phyloP scores from a whole-genome alignment of 306 rosid species.

The Cicer yamashitae region DNA sequence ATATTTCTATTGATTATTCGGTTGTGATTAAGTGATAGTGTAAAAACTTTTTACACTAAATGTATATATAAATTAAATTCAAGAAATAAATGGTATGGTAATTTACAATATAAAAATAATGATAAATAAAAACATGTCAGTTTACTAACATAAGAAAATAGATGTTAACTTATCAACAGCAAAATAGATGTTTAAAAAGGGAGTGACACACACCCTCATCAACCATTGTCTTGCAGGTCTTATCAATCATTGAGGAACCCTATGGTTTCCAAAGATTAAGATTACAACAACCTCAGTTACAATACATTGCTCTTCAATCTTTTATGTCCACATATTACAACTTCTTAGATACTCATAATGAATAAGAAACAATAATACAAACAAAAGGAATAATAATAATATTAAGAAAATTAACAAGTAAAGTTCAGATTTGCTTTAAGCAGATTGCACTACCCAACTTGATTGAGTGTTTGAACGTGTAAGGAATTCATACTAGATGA shows the following conservation, averaged over 20 bases:
- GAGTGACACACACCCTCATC: not conserved
- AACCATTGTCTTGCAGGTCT: not conserved
- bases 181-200: not conserved
- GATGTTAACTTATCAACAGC: not conserved
- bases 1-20: too few species aligned
- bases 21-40: too few species aligned
- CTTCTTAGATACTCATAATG: constrained; percentile 56
- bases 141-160: not conserved
- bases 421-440: constrained; percentile 46
- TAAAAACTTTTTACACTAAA: too few species aligned
- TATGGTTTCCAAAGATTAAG: not conserved
- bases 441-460: constrained; percentile 27
- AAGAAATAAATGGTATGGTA: not conserved
- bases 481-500: constrained; percentile 27
- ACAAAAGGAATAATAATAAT: constrained; percentile 36
- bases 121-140: not conserved
- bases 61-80: too few species aligned
- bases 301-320: constrained; percentile 48
- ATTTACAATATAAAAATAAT: too few species aligned
- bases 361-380: constrained; percentile 34
- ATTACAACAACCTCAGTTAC: constrained; percentile 36
- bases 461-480: constrained; percentile 28
- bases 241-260: not conserved
- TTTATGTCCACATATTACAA: constrained; percentile 53
- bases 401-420: constrained; percentile 39